phyloP scores from a whole-genome alignment of 1,284 basidiomycete genomes.

The Ceratobasidium sp. region DNA sequence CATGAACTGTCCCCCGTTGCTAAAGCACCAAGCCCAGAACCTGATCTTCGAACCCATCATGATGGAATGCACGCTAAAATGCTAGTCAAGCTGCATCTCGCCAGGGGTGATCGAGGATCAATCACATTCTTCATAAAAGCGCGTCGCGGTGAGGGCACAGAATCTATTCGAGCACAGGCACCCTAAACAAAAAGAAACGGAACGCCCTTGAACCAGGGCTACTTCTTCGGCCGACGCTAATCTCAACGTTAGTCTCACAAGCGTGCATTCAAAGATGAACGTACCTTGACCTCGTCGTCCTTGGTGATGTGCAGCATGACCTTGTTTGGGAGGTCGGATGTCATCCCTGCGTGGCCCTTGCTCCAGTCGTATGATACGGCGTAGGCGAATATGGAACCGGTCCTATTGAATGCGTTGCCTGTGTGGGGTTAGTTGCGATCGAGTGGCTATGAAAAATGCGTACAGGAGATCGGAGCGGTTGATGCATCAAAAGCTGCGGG shows the following conservation, averaged over 20 bases:
- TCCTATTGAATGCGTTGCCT: conserved; percentile 81
- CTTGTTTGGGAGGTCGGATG: conserved; percentile 79
- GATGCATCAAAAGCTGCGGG: conserved; percentile 69
- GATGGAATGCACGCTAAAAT: too few species aligned
- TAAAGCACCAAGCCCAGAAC: too few species aligned
- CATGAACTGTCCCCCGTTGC: too few species aligned
- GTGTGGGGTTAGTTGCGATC: conserved; percentile 45
- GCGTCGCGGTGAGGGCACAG: too few species aligned
- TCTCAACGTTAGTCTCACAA: too few species aligned
- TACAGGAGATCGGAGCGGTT: conserved; percentile 65
- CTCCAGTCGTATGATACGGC: conserved; percentile 89
- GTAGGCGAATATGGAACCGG: too few species aligned
- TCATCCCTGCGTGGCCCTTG: conserved; percentile 87
- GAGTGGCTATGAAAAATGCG: conserved; percentile 42
- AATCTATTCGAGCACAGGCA: too few species aligned
- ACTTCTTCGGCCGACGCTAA: conserved; percentile 16
- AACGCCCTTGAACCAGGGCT: neutral
- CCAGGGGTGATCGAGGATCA: too few species aligned
- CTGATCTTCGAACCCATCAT: too few species aligned
- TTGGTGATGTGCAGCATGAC: conserved; percentile 90
- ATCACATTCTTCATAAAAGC: too few species aligned
- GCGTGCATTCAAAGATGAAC: neutral
- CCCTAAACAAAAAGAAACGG: neutral
- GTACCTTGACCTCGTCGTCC: conserved; percentile 78
- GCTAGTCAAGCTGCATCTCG: too few species aligned